Conservation (phyloP, 2,329 filamentous ascomycete species). For the Tolypocladium ophioglossoides region DNA sequence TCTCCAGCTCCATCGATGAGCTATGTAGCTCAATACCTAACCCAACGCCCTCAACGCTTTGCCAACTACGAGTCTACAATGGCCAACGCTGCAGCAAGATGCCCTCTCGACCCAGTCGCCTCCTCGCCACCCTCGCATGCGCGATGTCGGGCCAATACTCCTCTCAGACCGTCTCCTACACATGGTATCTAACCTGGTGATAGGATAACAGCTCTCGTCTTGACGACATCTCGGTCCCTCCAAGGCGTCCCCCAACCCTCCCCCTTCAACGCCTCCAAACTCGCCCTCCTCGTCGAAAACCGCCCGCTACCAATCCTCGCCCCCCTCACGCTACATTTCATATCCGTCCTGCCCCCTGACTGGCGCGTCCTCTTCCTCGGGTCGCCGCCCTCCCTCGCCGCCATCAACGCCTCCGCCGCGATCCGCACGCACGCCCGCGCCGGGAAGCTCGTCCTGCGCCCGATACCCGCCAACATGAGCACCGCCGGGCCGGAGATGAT, state of each 20-base stretch:
- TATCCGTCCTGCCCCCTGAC: slow-evolving; percentile 43
- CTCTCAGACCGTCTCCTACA: too few species aligned
- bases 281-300: slow-evolving; percentile 46
- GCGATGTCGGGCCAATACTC: not conserved
- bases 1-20: too few species aligned
- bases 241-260: too few species aligned
- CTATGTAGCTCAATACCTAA: too few species aligned
- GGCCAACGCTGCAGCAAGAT: not conserved
- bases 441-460: slow-evolving; percentile 39
- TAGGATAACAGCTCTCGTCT: not conserved
- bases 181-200: not conserved
- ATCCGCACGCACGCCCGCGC: slow-evolving; percentile 30
- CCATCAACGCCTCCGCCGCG: slow-evolving; percentile 33
- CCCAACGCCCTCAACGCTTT: too few species aligned
- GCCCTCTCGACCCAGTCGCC: not conserved
- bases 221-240: not conserved
- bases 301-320: slow-evolving; percentile 37
- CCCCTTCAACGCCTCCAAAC: slow-evolving; percentile 21
- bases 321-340: slow-evolving; percentile 45
- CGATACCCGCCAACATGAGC: slow-evolving; percentile 41
- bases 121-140: not conserved
- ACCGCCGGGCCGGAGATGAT: slow-evolving; percentile 41
- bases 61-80: too few species aligned
- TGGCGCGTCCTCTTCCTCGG: slow-evolving; percentile 49
- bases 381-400: slow-evolving; percentile 31